A percentile compares a stretch with the other conserved stretches of the same genome.
Conservation (phyloP, 2,329 filamentous ascomycete species). For the Calonectria montana region DNA sequence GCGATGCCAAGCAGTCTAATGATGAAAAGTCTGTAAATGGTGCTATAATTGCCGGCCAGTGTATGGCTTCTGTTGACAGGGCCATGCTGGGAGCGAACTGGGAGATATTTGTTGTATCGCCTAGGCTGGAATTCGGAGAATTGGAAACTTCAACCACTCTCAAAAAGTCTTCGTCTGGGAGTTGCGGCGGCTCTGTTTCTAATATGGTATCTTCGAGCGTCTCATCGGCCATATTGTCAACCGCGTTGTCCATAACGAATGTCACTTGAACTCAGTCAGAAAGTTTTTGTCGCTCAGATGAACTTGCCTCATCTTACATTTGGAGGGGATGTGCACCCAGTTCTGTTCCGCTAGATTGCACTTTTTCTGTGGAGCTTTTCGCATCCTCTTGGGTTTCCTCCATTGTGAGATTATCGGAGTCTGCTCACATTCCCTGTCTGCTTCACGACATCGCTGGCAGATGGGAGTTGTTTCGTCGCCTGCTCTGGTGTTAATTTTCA, state of each 20-base stretch:
- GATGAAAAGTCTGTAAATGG: neutral
- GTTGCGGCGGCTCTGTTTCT: neutral
- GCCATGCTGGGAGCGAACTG: neutral
- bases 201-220: too few relatives aligned
- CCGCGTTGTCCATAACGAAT: neutral
- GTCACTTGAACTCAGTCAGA: neutral
- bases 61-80: neutral
- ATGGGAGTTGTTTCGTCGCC: neutral
- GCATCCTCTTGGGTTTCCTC: neutral
- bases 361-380: neutral
- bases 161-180: neutral
- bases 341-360: neutral
- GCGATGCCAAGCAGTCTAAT: neutral
- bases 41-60: neutral
- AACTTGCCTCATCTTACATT: neutral
- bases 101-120: neutral
- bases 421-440: neutral
- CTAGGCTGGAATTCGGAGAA: neutral
- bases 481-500: neutral
- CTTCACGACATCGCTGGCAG: neutral
- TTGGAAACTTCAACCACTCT: too few relatives aligned
- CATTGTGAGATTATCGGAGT: neutral
- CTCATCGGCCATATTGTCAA: neutral
- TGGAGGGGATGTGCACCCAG: neutral
- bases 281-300: too few relatives aligned